A percentile compares a stretch with the other conserved stretches of the same genome.
These are phyloP conservation scores for Entrophospora sp. DNA, from an alignment of 192 early-diverging fungal species.

Conservation along the genomic window DNA sequence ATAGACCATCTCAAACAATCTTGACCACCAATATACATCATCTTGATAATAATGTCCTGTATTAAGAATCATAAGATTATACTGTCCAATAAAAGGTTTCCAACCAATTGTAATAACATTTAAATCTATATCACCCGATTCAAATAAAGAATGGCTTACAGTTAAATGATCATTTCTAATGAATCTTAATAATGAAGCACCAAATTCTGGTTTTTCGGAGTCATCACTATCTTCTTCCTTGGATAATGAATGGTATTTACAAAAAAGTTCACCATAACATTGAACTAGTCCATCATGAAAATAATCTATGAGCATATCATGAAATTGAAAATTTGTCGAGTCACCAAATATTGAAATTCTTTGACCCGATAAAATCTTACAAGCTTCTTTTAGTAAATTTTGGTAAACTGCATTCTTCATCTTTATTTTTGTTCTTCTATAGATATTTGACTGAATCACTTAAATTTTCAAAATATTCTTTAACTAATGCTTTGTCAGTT, in stretches of 20 bases:
- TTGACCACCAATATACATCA: slow-evolving; percentile 43
- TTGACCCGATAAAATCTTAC: background rate
- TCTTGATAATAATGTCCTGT: slow-evolving; percentile 28
- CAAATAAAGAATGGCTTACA: background rate
- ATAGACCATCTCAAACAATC: slow-evolving; percentile 50
- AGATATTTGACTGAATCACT: background rate
- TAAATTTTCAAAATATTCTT: background rate
- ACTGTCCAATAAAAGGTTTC: slow-evolving; percentile 23
- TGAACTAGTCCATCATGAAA: slow-evolving; percentile 42
- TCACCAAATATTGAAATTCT: slow-evolving; percentile 43
- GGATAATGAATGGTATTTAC: slow-evolving; percentile 34
- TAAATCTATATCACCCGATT: slow-evolving; percentile 24
- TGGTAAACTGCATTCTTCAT: background rate
- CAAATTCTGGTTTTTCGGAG: background rate
- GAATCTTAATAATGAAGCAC: slow-evolving; percentile 23
- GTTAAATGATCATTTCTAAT: slow-evolving; percentile 46
- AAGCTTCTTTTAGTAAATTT: background rate
- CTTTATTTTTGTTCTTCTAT: background rate
- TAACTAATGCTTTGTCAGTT: background rate
- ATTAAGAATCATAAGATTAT: slow-evolving; percentile 39
- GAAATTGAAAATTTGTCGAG: slow-evolving; percentile 40
- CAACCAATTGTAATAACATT: slow-evolving; percentile 39
- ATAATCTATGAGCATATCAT: slow-evolving; percentile 44
- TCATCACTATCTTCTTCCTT: slow-evolving; percentile 8
- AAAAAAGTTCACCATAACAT: slow-evolving; percentile 47